Conservation (phyloP, 2,329 filamentous ascomycete species). For the Tolypocladium amazonense region DNA sequence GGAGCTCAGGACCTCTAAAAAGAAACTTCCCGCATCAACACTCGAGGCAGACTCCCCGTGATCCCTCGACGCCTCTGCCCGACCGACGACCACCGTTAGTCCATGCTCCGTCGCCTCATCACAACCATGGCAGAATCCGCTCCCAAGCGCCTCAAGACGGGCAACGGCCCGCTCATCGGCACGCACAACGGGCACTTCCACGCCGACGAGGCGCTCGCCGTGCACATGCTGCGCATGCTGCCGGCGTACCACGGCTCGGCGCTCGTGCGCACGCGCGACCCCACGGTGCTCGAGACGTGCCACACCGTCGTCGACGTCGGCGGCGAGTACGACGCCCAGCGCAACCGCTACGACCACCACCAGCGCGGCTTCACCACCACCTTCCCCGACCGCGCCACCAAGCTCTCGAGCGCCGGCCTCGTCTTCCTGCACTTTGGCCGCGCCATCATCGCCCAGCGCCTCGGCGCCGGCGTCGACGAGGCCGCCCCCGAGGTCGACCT, state of each 20-base stretch:
- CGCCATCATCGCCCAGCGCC: conserved; percentile 58
- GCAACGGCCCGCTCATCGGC: conserved; percentile 54
- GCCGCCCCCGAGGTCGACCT: conserved; percentile 59
- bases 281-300: conserved; percentile 64
- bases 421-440: conserved; percentile 95
- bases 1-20: background rate
- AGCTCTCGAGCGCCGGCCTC: conserved; percentile 85
- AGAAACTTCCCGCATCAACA: background rate
- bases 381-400: conserved; percentile 76
- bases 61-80: background rate
- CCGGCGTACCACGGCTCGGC: conserved; percentile 64
- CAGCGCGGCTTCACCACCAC: conserved; percentile 81
- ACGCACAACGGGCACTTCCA: conserved; percentile 99
- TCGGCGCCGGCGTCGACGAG: conserved; percentile 36
- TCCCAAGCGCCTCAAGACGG: conserved; percentile 76
- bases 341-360: conserved; percentile 90
- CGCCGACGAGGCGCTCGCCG: conserved; percentile 93
- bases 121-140: conserved; percentile 47
- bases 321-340: conserved; percentile 72
- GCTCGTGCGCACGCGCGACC: conserved; percentile 82
- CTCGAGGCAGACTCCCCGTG: no score
- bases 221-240: conserved; percentile 87
- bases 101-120: conserved; percentile 21
- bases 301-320: conserved; percentile 98
- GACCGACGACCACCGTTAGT: background rate